Evolutionary conservation across 139 green algal species (phyloP).

Genomic region (Micractinium conductrix): DNA sequence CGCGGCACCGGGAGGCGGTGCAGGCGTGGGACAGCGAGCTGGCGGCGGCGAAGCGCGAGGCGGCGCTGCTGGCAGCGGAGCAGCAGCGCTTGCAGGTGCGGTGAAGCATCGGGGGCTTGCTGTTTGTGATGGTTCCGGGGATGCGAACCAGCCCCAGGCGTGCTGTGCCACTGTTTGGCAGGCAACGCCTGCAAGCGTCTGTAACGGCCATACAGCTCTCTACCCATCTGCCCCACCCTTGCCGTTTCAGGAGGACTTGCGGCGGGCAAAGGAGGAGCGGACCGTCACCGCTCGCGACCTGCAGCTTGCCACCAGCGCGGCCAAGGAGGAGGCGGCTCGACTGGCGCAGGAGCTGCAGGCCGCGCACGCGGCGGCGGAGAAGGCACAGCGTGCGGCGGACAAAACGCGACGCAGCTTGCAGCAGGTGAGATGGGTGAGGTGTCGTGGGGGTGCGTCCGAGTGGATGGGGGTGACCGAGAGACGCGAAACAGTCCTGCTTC

Average conservation of each 20-base stretch:
- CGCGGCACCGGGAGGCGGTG: neutral
- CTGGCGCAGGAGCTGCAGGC: slow-evolving; percentile 1
- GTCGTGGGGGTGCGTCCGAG: no score
- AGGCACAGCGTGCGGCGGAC: neutral
- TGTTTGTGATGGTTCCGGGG: no score
- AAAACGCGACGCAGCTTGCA: neutral
- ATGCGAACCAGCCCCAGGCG: no score
- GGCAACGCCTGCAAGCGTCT: no score
- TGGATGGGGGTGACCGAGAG: no score
- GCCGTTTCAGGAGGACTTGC: slow-evolving; percentile 9
- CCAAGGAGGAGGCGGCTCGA: neutral
- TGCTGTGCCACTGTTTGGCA: no score
- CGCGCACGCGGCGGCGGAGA: neutral
- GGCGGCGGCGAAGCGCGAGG: slow-evolving; percentile 7
- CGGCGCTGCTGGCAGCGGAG: neutral
- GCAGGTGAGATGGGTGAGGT: neutral
- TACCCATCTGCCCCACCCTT: neutral
- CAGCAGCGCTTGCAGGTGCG: slow-evolving; percentile 13
- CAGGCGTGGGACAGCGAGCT: neutral
- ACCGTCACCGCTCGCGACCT: neutral
- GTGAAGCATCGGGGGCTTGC: no score
- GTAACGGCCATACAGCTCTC: no score
- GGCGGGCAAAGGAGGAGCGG: neutral
- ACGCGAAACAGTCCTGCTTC: no score
- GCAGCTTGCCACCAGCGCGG: slow-evolving; percentile 1